These are phyloP conservation scores for Leptographium flavum DNA, from an alignment of 2,329 filamentous ascomycete species.

Conservation along the genomic window DNA sequence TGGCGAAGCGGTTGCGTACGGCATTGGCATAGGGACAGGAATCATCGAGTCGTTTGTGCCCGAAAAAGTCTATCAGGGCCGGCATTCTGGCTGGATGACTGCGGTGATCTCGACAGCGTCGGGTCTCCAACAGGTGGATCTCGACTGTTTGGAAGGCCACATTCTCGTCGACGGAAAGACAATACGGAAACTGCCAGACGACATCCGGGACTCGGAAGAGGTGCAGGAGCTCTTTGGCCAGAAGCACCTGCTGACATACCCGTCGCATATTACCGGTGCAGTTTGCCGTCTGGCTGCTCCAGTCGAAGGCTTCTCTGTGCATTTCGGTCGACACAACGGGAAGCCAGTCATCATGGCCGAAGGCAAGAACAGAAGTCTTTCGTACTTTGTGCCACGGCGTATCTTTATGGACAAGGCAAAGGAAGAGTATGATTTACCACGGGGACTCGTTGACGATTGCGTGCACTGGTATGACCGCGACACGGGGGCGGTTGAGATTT, in stretches of 20 bases:
- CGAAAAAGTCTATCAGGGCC: background rate
- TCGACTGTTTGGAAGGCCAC: slow-evolving; percentile 20
- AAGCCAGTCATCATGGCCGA: slow-evolving; percentile 23
- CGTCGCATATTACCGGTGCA: slow-evolving; percentile 39
- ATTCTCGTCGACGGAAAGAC: slow-evolving; percentile 23
- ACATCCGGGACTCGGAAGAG: slow-evolving; percentile 26
- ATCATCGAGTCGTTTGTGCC: too few species aligned
- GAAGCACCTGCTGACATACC: slow-evolving; percentile 33
- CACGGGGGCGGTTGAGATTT: slow-evolving; percentile 30
- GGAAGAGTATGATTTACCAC: slow-evolving; percentile 37
- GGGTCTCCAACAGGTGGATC: slow-evolving; percentile 16
- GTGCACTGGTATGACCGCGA: slow-evolving; percentile 45
- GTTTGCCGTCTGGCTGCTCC: slow-evolving; percentile 25
- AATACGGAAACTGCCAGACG: slow-evolving; percentile 32
- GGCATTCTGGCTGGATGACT: slow-evolving; percentile 1
- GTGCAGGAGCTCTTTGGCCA: slow-evolving; percentile 39
- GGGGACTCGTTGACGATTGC: slow-evolving; percentile 32
- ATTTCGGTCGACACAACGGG: slow-evolving; percentile 34
- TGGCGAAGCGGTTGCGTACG: background rate
- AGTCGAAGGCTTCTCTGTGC: slow-evolving; percentile 27
- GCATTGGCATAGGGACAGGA: background rate
- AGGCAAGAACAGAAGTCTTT: background rate
- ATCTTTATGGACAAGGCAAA: background rate
- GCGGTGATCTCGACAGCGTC: background rate
- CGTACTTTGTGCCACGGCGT: slow-evolving; percentile 6